Percentiles rank a stretch among this genome's conserved stretches.
These are phyloP conservation scores for Hordeum pubiflorum DNA, from an alignment of 202 grass and related monocot genomes.

Conservation along the genomic window DNA sequence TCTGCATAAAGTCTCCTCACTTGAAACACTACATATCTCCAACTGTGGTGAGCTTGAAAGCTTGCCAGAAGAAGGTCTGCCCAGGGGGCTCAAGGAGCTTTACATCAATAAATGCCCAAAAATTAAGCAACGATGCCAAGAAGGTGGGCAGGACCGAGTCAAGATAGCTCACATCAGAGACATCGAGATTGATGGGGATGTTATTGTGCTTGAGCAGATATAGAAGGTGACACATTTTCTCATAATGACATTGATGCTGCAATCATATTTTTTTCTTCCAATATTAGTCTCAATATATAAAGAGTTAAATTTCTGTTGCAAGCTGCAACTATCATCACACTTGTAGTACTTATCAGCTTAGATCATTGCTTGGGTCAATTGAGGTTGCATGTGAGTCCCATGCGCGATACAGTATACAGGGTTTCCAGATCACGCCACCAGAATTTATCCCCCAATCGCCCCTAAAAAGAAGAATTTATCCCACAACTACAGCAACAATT, in stretches of 20 bases:
- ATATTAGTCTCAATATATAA: not conserved
- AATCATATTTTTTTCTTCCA: not conserved
- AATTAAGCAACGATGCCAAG: slow-evolving; percentile 47
- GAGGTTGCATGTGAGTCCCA: not conserved
- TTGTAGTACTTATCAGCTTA: not conserved
- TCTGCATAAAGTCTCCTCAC: slow-evolving; percentile 36
- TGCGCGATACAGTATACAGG: too few species aligned
- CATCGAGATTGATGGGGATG: slow-evolving; percentile 49
- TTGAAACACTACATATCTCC: slow-evolving; percentile 43
- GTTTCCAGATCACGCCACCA: not conserved
- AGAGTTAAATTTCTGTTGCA: not conserved
- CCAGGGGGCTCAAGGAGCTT: slow-evolving; percentile 46
- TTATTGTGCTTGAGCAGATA: slow-evolving; percentile 36
- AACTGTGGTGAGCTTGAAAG: slow-evolving; percentile 48
- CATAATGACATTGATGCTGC: not conserved
- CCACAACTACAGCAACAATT: not conserved
- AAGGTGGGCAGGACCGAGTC: slow-evolving; percentile 33
- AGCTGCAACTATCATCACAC: not conserved
- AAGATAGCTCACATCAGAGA: slow-evolving; percentile 59
- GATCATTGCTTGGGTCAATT: not conserved
- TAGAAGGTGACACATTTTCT: slow-evolving; percentile 30
- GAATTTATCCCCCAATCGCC: not conserved
- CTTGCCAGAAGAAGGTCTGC: slow-evolving; percentile 57
- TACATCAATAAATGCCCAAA: slow-evolving; percentile 59
- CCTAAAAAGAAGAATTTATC: too few species aligned